phyloP scores from a whole-genome alignment of 2,329 filamentous ascomycete genomes.

The Colletotrichum lindemuthianum region DNA sequence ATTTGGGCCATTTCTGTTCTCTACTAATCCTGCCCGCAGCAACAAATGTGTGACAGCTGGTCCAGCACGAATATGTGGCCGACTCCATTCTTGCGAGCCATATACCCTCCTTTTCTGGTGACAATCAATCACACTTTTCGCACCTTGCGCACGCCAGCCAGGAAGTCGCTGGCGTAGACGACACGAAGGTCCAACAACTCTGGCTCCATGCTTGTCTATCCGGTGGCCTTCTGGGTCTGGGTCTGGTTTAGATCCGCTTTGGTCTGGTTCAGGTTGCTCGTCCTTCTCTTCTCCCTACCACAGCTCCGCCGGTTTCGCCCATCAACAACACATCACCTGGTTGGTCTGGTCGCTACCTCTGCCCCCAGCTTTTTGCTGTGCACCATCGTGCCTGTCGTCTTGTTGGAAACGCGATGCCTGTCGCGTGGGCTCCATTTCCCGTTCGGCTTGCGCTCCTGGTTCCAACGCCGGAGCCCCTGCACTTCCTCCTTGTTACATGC shows the following conservation, averaged over 20 bases:
- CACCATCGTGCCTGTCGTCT: slow-evolving; percentile 11
- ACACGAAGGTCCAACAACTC: not conserved
- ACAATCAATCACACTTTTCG: slow-evolving; percentile 13
- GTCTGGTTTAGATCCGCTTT: slow-evolving; percentile 1
- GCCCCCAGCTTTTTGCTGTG: slow-evolving; percentile 17
- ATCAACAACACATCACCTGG: not conserved
- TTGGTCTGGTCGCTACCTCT: slow-evolving; percentile 17
- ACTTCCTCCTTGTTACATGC: slow-evolving; percentile 8
- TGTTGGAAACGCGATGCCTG: slow-evolving; percentile 18
- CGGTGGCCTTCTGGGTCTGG: slow-evolving; percentile 1
- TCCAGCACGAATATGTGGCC: not conserved
- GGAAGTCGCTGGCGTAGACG: no score
- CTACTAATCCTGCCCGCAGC: no score
- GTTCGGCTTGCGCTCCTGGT: slow-evolving; percentile 10
- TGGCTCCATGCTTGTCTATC: not conserved
- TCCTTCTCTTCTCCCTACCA: not conserved
- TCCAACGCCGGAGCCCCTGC: slow-evolving; percentile 6
- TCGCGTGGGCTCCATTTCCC: slow-evolving; percentile 16
- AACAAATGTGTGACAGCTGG: no score
- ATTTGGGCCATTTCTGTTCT: slow-evolving; percentile 24
- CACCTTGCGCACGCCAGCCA: not conserved
- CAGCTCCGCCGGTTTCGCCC: slow-evolving; percentile 1
- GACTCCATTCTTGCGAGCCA: slow-evolving; percentile 23
- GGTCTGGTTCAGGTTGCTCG: slow-evolving; percentile 12
- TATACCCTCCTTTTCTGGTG: slow-evolving; percentile 35